Evolutionary conservation across 495 filamentous ascomycete species (phyloP).

Genomic region (Penicillium lividum): DNA sequence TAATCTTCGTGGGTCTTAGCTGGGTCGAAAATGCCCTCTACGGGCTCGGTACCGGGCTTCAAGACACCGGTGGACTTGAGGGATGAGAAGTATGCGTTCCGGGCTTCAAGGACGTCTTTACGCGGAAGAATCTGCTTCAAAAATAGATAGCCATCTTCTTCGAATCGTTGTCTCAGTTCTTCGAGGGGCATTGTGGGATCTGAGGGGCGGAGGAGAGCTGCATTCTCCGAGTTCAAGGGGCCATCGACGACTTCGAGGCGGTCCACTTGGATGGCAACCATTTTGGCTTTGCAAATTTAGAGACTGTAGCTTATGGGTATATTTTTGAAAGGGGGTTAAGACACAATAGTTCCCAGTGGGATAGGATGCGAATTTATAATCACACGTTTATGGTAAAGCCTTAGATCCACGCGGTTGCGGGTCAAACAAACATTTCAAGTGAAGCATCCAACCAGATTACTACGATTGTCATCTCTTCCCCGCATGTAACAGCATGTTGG

Average conservation of each 20-base stretch:
- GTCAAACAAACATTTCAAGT: background rate
- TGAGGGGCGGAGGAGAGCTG: slow-evolving; percentile 46
- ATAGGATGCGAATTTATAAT: slow-evolving; percentile 11
- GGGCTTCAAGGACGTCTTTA: slow-evolving; percentile 54
- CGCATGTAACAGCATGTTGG: slow-evolving; percentile 8
- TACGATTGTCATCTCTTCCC: slow-evolving; percentile 10
- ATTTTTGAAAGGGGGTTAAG: background rate
- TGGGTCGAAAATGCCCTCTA: slow-evolving; percentile 54
- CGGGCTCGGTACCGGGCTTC: slow-evolving; percentile 41
- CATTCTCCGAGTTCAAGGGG: slow-evolving; percentile 47
- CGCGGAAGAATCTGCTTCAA: slow-evolving; percentile 60
- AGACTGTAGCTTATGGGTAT: background rate
- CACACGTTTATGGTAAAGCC: background rate
- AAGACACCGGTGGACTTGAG: slow-evolving; percentile 57
- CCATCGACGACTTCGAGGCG: slow-evolving; percentile 54
- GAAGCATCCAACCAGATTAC: slow-evolving; percentile 17
- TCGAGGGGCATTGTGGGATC: slow-evolving; percentile 38
- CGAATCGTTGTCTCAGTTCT: slow-evolving; percentile 51
- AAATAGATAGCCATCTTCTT: slow-evolving; percentile 62
- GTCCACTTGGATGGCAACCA: slow-evolving; percentile 34
- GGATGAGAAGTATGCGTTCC: slow-evolving; percentile 58
- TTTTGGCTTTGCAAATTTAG: slow-evolving; percentile 8
- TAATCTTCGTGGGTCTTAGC: slow-evolving; percentile 47
- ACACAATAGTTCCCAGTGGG: background rate
- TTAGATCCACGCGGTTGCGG: slow-evolving; percentile 9